Base-by-base conservation (phyloP, 2,329 filamentous ascomycete genomes). In the Penicillium paneum region DNA sequence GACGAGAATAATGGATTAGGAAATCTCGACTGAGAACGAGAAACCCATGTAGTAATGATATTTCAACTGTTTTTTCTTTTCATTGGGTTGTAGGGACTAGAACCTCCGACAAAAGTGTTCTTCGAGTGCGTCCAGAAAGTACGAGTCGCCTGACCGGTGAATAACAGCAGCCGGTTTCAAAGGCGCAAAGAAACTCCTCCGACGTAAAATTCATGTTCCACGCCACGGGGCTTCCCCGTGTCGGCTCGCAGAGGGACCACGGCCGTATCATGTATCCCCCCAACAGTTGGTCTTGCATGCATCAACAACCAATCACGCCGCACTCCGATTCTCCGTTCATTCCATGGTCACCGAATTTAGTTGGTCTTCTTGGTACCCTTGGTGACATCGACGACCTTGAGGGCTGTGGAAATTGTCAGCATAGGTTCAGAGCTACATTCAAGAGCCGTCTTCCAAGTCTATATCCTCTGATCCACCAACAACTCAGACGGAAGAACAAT, bases 291-390 rank as follows among this genome's bases (percentile, higher is more conserved):
- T 61, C 43, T 63, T 59, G 59, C 58, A 64, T 66, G 59, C 59
- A 64, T 64, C 59, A 57, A 63, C 58, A 55, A 64, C 63, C 61
- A 58, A 60, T 61, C 60, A 51, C 59, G 50, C 58, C 61, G 54
- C 61, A 61, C 63, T 64, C 64, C 62, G 56, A 64, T 49, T 58
- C 59, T 61, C 58, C 56, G 53, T 65, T 64, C 61, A 63, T 62
- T 64, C 58, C 62, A 60, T 62, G 53, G 39, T 61, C 53, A 65
- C 53, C 58, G 56, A 56, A 67, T 70, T 74, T 76, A 76, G 67
- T 73, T 66, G 59, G 72, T 65, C 74, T 76, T 76, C 73, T 76
- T 76, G 71, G 73, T 75, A 61, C 73, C 73, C 67, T 76, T 76
- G 69, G 72, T 70, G 62, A 76, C 74, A 60, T 76, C 74, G 59